Evolutionary conservation across 225 moss, liverwort and hornwort species (phyloP).

Genomic region (Sphagnum contortum): DNA sequence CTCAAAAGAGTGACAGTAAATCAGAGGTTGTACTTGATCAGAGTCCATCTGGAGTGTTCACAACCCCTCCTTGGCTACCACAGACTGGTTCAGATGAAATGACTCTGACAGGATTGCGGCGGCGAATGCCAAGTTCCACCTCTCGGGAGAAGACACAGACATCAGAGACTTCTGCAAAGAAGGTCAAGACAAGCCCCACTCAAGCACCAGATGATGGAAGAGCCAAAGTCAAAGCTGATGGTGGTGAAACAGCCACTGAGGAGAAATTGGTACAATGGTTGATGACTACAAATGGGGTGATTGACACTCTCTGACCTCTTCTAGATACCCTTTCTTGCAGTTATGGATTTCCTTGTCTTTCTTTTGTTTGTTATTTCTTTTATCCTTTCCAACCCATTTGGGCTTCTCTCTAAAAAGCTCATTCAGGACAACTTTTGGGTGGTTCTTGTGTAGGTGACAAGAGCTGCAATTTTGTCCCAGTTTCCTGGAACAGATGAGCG

Average conservation of each 20-base stretch:
- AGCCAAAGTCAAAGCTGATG: not conserved
- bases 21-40: conserved; percentile 1
- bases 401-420: no score
- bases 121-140: conserved; percentile 2
- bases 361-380: no score
- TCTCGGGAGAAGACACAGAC: conserved; percentile 12
- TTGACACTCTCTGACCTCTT: no score
- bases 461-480: no score
- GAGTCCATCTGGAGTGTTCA: conserved; percentile 12
- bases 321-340: no score
- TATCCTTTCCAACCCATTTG: no score
- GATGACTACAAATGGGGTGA: conserved; percentile 21
- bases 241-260: conserved; percentile 5
- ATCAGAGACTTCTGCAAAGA: conserved; percentile 22
- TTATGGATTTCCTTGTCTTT: no score
- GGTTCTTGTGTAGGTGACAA: no score
- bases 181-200: conserved; percentile 11
- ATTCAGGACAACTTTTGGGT: no score
- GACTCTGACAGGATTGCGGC: conserved; percentile 14
- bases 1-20: conserved; percentile 7
- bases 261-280: conserved; percentile 29
- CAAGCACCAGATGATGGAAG: not conserved
- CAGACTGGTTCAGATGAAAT: conserved; percentile 11
- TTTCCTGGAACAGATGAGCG: conserved; percentile 3
- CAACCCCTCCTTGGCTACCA: conserved; percentile 29